Percentiles rank a stretch among this genome's conserved stretches.
phyloP scores from a whole-genome alignment of 2,329 filamentous ascomycete genomes.

The Penicillium sclerotiorum region DNA sequence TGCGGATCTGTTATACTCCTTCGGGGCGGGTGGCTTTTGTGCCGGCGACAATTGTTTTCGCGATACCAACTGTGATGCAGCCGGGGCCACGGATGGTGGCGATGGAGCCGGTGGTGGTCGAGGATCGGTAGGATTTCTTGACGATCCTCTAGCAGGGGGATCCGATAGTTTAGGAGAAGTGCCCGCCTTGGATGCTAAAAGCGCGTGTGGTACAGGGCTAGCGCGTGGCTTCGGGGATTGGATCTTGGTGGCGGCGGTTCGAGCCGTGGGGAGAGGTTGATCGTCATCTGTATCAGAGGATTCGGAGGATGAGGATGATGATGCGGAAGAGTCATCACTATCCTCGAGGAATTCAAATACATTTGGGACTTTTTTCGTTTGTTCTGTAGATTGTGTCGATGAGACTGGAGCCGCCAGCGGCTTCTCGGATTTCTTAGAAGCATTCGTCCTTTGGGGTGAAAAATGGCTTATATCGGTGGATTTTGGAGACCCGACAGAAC shows the following conservation, averaged over 20 bases:
- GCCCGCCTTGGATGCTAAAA: slow-evolving; percentile 13
- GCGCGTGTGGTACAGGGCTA: slow-evolving; percentile 15
- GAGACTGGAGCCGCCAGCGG: slow-evolving; percentile 15
- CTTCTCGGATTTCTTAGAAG: slow-evolving; percentile 21
- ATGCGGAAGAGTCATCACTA: slow-evolving; percentile 21
- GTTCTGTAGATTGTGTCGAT: slow-evolving; percentile 8
- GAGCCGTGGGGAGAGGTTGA: slow-evolving; percentile 7
- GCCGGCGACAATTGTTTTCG: slow-evolving; percentile 22
- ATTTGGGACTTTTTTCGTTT: slow-evolving; percentile 32
- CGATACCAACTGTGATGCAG: slow-evolving; percentile 28
- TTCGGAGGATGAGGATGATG: slow-evolving; percentile 22
- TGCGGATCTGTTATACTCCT: slow-evolving; percentile 17
- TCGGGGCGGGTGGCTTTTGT: slow-evolving; percentile 26
- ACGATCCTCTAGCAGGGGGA: slow-evolving; percentile 6
- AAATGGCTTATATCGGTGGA: slow-evolving; percentile 17
- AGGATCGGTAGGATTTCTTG: slow-evolving; percentile 24
- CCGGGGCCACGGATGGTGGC: slow-evolving; percentile 28
- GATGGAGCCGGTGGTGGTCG: slow-evolving; percentile 26
- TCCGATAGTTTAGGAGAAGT: slow-evolving; percentile 13
- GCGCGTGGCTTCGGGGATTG: slow-evolving; percentile 25
- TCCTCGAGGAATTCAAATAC: slow-evolving; percentile 46
- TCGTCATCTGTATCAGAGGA: slow-evolving; percentile 20
- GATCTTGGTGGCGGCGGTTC: slow-evolving; percentile 18
- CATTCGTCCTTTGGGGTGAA: slow-evolving; percentile 14
- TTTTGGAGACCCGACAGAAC: slow-evolving; percentile 23